Evolutionary conservation across 2,329 filamentous ascomycete species (phyloP), one percentile per base, ranked within the genome.

Genomic region (Colletotrichum zoysiae): DNA sequence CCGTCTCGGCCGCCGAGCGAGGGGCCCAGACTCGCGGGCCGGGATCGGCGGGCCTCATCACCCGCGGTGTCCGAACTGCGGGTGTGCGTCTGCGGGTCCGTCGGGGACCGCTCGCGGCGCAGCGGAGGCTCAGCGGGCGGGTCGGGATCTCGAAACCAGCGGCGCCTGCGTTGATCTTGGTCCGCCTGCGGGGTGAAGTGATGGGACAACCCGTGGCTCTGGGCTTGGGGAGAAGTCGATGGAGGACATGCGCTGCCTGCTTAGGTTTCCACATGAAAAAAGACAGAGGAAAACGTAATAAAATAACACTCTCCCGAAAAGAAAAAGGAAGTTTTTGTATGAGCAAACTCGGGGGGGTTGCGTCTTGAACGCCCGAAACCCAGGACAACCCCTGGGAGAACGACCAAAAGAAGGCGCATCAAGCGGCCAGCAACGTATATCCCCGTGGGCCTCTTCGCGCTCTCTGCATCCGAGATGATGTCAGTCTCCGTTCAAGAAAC

Each of bases 1-100:
- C n/a, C 35, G 33, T 46, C 48, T 63, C 20, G 30, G 35, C 46
- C 48, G 48, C 9, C 59, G 23, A 46, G 44, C 59, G 14, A 6
- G 20, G 20, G 35, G 23, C 14, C 8, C 30, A 3, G 12, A 12
- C 20, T 33, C 40, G n/a, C 30, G 7, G n/a, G 30, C 30, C 8
- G 12, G 59, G 59, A 2, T 16, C 14, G 12, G 35, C 40, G 6
- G 12, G 30, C 6, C 3, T 38, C 38, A 20, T 18, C 23, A 5
- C 12, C 50, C 26, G 20, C 67, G 46, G 1, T 62, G 56, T n/a
- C 40, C 33, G 1, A 68, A 51, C 30, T 11, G 33, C 8, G 65
- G 30, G 26, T 26, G 26, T 26, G 68, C 35, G 48, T n/a, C n/a
- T 68, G 65, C 35, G 30, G 35, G 7, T 38, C 16, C 18, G 62